These are phyloP conservation scores for Fusarium bactridioides DNA, from an alignment of 2,329 filamentous ascomycete genomes.

Conservation along the genomic window DNA sequence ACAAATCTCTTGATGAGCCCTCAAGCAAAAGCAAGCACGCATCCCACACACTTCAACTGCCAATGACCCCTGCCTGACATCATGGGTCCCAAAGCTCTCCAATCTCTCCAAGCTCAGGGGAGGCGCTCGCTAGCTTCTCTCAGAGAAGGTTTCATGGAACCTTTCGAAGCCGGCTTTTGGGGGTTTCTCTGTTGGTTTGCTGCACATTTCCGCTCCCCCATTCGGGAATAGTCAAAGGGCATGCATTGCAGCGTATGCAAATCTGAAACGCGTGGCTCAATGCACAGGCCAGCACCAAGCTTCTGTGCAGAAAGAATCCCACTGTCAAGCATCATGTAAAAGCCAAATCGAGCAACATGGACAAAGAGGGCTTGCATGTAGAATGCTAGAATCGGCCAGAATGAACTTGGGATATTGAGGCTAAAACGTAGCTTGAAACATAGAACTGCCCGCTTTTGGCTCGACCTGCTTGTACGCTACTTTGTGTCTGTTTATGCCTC, in stretches of 20 bases:
- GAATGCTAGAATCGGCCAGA: not conserved
- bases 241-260: conserved; percentile 12
- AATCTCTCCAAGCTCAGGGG: conserved; percentile 34
- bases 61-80: conserved; percentile 36
- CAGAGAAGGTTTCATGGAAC: conserved; percentile 41
- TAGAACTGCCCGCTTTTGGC: conserved; percentile 5
- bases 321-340: not conserved
- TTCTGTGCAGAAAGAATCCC: not conserved
- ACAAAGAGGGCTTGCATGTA: not conserved
- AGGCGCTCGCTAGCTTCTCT: conserved; percentile 18
- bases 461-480: not conserved
- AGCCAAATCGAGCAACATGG: not conserved
- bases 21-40: conserved; percentile 9
- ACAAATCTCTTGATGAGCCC: not conserved
- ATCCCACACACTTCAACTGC: not conserved
- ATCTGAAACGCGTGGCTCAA: conserved; percentile 24
- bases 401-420: not conserved
- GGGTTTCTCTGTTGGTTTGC: conserved; percentile 4
- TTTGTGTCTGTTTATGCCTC: conserved; percentile 22
- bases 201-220: conserved; percentile 5
- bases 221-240: not conserved
- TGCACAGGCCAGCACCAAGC: conserved; percentile 26
- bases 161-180: conserved; percentile 22
- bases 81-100: conserved; percentile 24
- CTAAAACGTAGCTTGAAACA: conserved; percentile 25